phyloP scores from a whole-genome alignment of 345 rosid species.

The Erucastrum elatum region DNA sequence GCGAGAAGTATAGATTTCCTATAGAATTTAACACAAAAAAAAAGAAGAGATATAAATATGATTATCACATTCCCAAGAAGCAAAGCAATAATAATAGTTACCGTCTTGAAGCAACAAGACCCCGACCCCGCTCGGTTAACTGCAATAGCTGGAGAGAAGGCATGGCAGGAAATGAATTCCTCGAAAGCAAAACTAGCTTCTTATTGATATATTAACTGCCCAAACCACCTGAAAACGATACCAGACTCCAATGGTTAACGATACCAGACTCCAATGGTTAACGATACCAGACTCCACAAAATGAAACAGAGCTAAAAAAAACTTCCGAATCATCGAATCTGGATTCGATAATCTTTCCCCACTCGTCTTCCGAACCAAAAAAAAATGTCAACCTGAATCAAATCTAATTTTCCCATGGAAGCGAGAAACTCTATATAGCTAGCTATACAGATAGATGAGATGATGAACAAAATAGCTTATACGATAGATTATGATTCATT shows the following conservation, averaged over 20 bases:
- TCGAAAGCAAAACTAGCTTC: constrained; percentile 26
- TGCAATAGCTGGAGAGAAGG: constrained; percentile 88
- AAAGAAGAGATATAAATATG: neutral
- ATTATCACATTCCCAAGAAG: neutral
- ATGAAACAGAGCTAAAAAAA: neutral
- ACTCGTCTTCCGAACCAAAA: too few relatives aligned
- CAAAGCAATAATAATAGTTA: constrained; percentile 26
- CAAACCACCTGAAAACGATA: constrained; percentile 41
- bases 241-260: constrained; percentile 2
- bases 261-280: constrained; percentile 4
- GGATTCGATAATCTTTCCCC: too few relatives aligned
- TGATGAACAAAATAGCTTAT: neutral
- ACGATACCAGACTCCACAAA: neutral
- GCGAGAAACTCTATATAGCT: neutral
- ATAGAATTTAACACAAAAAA: constrained; percentile 11
- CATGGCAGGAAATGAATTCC: constrained; percentile 50
- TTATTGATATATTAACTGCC: neutral
- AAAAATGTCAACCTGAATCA: neutral
- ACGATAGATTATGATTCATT: neutral
- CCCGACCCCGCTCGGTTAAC: constrained; percentile 78
- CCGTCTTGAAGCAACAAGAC: constrained; percentile 84
- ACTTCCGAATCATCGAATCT: neutral
- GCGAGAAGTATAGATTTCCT: constrained; percentile 85
- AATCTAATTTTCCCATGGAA: neutral
- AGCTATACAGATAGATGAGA: neutral